phyloP scores from a whole-genome alignment of 2,329 filamentous ascomycete species.

The Cladophialophora yegresii region DNA sequence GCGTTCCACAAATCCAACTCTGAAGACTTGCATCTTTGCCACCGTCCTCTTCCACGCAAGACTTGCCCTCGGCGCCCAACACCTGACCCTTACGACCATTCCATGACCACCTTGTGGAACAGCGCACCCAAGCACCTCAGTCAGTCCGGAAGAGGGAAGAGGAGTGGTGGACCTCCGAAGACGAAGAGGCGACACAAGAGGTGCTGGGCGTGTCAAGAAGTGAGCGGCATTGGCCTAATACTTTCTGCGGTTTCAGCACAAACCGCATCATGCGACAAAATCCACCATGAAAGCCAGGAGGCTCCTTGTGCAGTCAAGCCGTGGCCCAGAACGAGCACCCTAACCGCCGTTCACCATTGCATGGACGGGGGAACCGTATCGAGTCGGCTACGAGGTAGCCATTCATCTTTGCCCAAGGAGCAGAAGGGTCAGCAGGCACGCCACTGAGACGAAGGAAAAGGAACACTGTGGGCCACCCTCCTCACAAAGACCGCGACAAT shows the following conservation, averaged over 20 bases:
- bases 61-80: slow-evolving; percentile 52
- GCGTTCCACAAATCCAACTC: slow-evolving; percentile 59
- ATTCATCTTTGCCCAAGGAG: slow-evolving; percentile 49
- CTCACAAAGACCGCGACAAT: slow-evolving; percentile 53
- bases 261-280: slow-evolving; percentile 56
- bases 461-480: background rate
- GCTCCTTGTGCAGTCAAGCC: slow-evolving; percentile 56
- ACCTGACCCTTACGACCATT: slow-evolving; percentile 59
- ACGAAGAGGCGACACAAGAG: slow-evolving; percentile 55
- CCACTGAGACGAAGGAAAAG: background rate
- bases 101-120: slow-evolving; percentile 57
- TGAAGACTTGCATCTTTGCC: slow-evolving; percentile 46
- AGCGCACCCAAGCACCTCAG: slow-evolving; percentile 59
- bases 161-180: slow-evolving; percentile 47
- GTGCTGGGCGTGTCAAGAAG: slow-evolving; percentile 61
- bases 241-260: slow-evolving; percentile 53
- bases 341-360: slow-evolving; percentile 56
- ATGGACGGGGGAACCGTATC: slow-evolving; percentile 57
- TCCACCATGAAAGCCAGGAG: slow-evolving; percentile 62
- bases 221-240: slow-evolving; percentile 56
- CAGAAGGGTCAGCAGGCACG: slow-evolving; percentile 15
- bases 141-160: slow-evolving; percentile 44
- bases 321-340: slow-evolving; percentile 59
- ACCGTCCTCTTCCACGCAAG: slow-evolving; percentile 49
- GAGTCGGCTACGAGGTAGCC: slow-evolving; percentile 48